phyloP scores from a whole-genome alignment of 306 rosid genomes.

The Abrus pulchellus region DNA sequence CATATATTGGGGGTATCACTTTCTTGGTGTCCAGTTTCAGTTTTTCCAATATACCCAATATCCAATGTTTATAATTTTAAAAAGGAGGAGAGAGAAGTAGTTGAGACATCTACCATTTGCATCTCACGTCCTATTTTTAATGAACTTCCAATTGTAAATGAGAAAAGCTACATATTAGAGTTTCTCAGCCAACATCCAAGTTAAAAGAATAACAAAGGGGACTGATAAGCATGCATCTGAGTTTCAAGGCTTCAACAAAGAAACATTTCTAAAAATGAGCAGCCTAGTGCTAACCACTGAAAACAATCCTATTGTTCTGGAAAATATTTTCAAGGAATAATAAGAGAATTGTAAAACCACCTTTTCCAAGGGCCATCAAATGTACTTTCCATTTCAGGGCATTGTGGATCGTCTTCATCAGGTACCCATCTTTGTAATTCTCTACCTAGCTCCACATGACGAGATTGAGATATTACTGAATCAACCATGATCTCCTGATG shows the following conservation, averaged over 20 bases:
- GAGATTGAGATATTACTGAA: constrained; percentile 84
- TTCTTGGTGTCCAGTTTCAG: constrained; percentile 12
- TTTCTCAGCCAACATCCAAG: constrained; percentile 32
- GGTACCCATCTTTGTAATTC: constrained; percentile 95
- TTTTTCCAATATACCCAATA: constrained; percentile 27
- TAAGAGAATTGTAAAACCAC: constrained; percentile 63
- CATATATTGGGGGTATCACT: constrained; percentile 2
- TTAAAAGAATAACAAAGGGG: constrained; percentile 28
- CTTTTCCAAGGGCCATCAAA: constrained; percentile 88
- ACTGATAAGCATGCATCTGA: constrained; percentile 18
- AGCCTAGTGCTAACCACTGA: constrained; percentile 1
- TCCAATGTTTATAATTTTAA: constrained; percentile 16
- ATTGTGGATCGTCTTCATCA: constrained; percentile 79
- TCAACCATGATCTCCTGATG: constrained; percentile 84
- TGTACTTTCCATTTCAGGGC: constrained; percentile 87
- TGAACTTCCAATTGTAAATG: background rate
- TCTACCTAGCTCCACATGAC: constrained; percentile 72
- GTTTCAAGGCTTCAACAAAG: constrained; percentile 38
- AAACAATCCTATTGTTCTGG: constrained; percentile 3
- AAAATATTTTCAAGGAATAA: constrained; percentile 8
- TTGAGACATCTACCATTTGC: constrained; percentile 29
- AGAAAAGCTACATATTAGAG: background rate
- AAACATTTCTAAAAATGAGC: background rate
- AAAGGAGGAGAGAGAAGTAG: constrained; percentile 32
- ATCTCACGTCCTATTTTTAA: constrained; percentile 12